Percentiles rank a stretch among this genome's conserved stretches.
Conservation (phyloP, 2,329 filamentous ascomycete genomes). For the Fusarium devonianum region DNA sequence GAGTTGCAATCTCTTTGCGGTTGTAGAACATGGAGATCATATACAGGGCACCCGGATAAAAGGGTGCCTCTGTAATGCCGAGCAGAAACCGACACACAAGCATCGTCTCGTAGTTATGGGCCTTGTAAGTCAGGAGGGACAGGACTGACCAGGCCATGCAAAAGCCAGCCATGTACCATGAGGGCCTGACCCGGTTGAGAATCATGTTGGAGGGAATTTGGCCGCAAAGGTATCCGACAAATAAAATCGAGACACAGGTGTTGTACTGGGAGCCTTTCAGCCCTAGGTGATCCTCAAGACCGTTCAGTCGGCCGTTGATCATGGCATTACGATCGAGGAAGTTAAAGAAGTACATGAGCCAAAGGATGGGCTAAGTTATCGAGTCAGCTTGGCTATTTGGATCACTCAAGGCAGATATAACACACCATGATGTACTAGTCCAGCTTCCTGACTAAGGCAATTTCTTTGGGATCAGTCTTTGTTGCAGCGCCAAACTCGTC, state of each 20-base stretch:
- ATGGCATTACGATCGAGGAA: conserved; percentile 63
- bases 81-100: conserved; percentile 52
- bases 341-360: conserved; percentile 52
- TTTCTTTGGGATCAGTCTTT: conserved; percentile 35
- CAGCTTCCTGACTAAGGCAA: conserved; percentile 30
- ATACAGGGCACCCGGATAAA: conserved; percentile 47
- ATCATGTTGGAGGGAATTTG: conserved; percentile 53
- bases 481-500: neutral
- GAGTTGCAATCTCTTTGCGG: conserved; percentile 54
- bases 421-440: conserved; percentile 35
- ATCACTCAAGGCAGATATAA: no score
- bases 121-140: conserved; percentile 50
- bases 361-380: conserved; percentile 50
- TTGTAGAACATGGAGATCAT: conserved; percentile 64
- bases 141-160: conserved; percentile 51
- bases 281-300: conserved; percentile 60
- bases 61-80: conserved; percentile 52
- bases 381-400: no score
- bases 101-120: conserved; percentile 51
- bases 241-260: conserved; percentile 47
- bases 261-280: conserved; percentile 50
- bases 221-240: conserved; percentile 46
- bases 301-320: conserved; percentile 62
- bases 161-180: conserved; percentile 52
- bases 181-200: conserved; percentile 52